These are phyloP conservation scores for Phlyctochytrium planicorne DNA, from an alignment of 192 early-diverging fungal species.

Conservation along the genomic window DNA sequence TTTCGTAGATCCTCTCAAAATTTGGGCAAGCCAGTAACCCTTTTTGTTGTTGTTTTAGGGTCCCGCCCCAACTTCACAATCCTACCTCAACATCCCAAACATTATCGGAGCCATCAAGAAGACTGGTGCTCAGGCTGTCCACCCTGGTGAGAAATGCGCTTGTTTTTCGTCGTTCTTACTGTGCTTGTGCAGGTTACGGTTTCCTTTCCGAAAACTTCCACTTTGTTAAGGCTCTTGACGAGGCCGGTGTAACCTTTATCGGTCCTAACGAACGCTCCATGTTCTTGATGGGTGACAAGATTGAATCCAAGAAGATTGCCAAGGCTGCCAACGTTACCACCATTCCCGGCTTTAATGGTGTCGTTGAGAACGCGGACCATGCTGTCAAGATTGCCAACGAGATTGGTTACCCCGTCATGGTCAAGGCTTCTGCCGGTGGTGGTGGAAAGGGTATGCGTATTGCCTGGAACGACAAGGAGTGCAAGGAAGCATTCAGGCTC, in stretches of 20 bases:
- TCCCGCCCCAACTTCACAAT: conserved; percentile 73
- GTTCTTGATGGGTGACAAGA: conserved; percentile 97
- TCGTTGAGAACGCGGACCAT: conserved; percentile 69
- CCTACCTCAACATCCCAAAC: conserved; percentile 78
- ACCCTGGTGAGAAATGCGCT: conserved; percentile 57
- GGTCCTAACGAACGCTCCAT: conserved; percentile 93
- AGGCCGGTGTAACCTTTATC: conserved; percentile 80
- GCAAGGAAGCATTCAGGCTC: conserved; percentile 74
- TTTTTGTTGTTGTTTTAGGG: conserved; percentile 39
- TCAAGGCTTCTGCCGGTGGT: conserved; percentile 96
- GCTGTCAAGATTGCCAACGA: conserved; percentile 76
- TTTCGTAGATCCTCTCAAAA: neutral
- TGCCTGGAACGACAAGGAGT: conserved; percentile 78
- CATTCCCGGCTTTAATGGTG: conserved; percentile 89
- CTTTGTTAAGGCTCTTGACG: conserved; percentile 79
- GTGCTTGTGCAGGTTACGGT: conserved; percentile 60
- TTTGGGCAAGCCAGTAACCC: neutral
- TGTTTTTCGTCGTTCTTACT: neutral
- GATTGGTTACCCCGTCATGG: conserved; percentile 99
- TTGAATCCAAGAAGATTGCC: conserved; percentile 94
- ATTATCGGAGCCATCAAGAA: conserved; percentile 74
- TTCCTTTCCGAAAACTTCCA: conserved; percentile 88
- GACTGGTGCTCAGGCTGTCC: conserved; percentile 87
- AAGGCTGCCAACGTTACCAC: conserved; percentile 82
- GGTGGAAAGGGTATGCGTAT: conserved; percentile 99